Evolutionary conservation across 176 grass and related monocot species (phyloP).

Genomic region (Aegilops longissima): DNA sequence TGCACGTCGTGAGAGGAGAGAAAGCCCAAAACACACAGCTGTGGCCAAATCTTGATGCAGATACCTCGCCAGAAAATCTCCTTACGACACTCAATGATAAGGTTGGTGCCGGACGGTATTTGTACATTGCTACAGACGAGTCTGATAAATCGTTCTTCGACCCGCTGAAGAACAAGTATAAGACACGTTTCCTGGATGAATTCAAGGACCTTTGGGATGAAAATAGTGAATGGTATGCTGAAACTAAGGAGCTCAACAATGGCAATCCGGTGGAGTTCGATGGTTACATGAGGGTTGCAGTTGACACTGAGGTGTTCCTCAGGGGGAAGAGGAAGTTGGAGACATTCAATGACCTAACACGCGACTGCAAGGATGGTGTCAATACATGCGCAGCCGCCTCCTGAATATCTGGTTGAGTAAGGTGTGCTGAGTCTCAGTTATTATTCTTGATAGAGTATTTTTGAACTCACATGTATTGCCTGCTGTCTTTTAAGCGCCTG

Average conservation of each 20-base stretch:
- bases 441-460: constrained; percentile 25
- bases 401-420: constrained; percentile 20
- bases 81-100: constrained; percentile 62
- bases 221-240: constrained; percentile 81
- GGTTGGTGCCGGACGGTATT: constrained; percentile 68
- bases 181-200: constrained; percentile 68
- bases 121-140: constrained; percentile 84
- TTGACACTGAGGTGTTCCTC: constrained; percentile 90
- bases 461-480: constrained; percentile 2
- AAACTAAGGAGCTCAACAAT: constrained; percentile 84
- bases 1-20: constrained; percentile 77
- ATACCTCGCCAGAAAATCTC: constrained; percentile 74
- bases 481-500: neutral
- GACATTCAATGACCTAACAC: constrained; percentile 90
- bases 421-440: constrained; percentile 27
- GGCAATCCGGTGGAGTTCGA: constrained; percentile 79
- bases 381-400: constrained; percentile 66
- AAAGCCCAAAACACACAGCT: constrained; percentile 76
- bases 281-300: constrained; percentile 92
- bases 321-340: constrained; percentile 83
- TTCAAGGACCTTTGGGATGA: constrained; percentile 86
- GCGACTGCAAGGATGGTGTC: constrained; percentile 80
- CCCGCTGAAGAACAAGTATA: constrained; percentile 72
- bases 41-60: constrained; percentile 71
- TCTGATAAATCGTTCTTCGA: constrained; percentile 73